Conservation (phyloP, 345 rosid species). For the Corchorus capsularis region DNA sequence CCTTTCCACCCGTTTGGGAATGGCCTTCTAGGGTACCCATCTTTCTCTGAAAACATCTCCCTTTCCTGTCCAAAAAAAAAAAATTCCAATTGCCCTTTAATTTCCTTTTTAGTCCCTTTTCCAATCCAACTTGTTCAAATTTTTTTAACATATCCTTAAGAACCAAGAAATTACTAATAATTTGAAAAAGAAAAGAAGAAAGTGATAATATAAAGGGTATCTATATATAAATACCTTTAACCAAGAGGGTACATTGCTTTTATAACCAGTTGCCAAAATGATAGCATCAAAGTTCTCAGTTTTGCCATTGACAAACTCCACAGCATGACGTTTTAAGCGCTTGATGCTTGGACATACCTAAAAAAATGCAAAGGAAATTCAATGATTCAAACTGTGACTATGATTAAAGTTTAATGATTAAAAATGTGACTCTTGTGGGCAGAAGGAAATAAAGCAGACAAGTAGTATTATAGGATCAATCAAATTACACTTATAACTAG, state of each 20-base stretch:
- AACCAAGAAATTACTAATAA: constrained; percentile 4
- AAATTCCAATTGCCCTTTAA: constrained; percentile 6
- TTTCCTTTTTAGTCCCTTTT: neutral
- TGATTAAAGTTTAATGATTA: neutral
- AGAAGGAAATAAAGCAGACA: constrained; percentile 22
- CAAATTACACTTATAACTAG: constrained; percentile 13
- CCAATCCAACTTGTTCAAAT: neutral
- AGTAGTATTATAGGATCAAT: constrained; percentile 32
- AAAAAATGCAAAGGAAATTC: neutral
- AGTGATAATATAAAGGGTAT: too few species aligned
- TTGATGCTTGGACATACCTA: constrained; percentile 71
- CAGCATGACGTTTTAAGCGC: constrained; percentile 49
- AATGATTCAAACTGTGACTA: neutral
- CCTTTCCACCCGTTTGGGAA: constrained; percentile 99
- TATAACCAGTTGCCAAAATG: constrained; percentile 90
- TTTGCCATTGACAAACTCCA: constrained; percentile 67
- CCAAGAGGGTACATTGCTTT: constrained; percentile 92
- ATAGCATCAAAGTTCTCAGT: constrained; percentile 73
- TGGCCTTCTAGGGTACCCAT: constrained; percentile 69
- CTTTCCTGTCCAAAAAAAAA: constrained; percentile 45
- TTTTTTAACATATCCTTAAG: neutral
- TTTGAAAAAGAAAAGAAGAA: too few species aligned
- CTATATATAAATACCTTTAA: constrained; percentile 74
- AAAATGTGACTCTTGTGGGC: neutral
- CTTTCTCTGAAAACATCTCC: constrained; percentile 74